Evolutionary conservation across 768 basidiomycete genomes (phyloP), one percentile per base, ranked within the genome.

Genomic region (Termitomyces sp.): DNA sequence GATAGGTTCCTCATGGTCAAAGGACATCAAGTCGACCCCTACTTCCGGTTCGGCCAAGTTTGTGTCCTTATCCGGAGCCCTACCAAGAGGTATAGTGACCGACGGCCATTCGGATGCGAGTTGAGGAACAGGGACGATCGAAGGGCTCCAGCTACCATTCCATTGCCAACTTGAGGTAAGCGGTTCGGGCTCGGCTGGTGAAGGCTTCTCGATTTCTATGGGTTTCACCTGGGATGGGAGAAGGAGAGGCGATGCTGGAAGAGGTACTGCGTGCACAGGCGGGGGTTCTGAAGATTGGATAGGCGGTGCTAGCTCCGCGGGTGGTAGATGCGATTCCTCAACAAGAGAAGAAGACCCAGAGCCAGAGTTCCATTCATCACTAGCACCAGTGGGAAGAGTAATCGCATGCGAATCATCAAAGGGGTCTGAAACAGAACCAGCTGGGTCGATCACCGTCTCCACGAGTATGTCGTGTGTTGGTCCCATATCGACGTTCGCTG

Each of bases 101-200:
- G 35, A 29, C 7, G 38, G n/a, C 19, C 25, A 11, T n/a, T 48
- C 42, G 12, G 42, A 23, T 29, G 19, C 27, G 9, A 16, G 19
- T 8, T 7, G 41, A 23, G 50, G 11, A 17, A 25, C n/a, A 41
- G 49, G 50, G 2, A 25, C 40, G 29, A 25, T 35, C 5, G 47
- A 16, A 43, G 56, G 49, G 35, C 41, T 60, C 62, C 62, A 63
- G 17, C 57, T 38, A 29, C 57, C 53, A 32, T 62, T 53, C 57
- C 63, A 57, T 7, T 51, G 41, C 59, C 61, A 61, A 43, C 44
- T 58, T 5, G 53, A 17, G 16, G 34, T n/a, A 40, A 44, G 50
- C 2, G 50, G 21, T 52, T 56, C 47, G 19, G 40, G 19, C 27
- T 59, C 51, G 16, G 34, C 2, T 11, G 31, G 27, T 14, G 38